Base-by-base conservation (phyloP, 2,329 filamentous ascomycete genomes). In the Nemania diffusa region DNA sequence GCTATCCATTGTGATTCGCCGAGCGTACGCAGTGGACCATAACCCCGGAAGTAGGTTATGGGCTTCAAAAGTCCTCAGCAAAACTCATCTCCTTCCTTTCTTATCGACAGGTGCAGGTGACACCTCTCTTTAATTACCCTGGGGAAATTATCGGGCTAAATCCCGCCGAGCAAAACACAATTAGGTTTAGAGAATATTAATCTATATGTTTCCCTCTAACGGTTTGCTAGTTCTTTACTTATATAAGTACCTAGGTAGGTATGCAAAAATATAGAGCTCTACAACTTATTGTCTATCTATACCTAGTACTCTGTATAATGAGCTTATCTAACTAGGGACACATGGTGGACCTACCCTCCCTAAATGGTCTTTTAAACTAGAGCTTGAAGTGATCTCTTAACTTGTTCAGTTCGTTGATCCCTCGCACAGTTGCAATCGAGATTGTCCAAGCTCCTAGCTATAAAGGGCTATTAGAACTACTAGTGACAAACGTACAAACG, bases 1-100 rank as follows among this genome's bases (percentile, higher is more conserved):
- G 53, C 56, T 20, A 5, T n/a, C 26, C n/a, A 48, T 27, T 13
- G 46, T 63, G 64, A 58, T 66, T 66, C 48, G 59, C 42, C 52
- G 42, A 29, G 24, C 22, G 34, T 40, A 37, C 37, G 52, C 52
- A 22, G 53, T 66, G 64, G 57, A 51, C 63, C 42, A n/a, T 15
- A 44, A n/a, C 42, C 32, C 32, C 32, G n/a, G 44, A 26, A 44
- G 32, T 22, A 32, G 29, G 37, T n/a, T 22, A 13, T 8, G 17
- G 40, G 37, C n/a, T n/a, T n/a, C 44, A 57, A 34, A 27, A 24
- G 15, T 24, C 40, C 63, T 62, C 44, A 27, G 34, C 13, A 37
- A 5, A 56, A 60, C 52, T 65, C 57, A 57, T 44, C 40, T 48
- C 53, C n/a, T 42, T 40, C 58, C 17, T 53, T 48, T 57, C 53